phyloP scores from a whole-genome alignment of 495 filamentous ascomycete species.

The Hypoxylon lienhwacheense region DNA sequence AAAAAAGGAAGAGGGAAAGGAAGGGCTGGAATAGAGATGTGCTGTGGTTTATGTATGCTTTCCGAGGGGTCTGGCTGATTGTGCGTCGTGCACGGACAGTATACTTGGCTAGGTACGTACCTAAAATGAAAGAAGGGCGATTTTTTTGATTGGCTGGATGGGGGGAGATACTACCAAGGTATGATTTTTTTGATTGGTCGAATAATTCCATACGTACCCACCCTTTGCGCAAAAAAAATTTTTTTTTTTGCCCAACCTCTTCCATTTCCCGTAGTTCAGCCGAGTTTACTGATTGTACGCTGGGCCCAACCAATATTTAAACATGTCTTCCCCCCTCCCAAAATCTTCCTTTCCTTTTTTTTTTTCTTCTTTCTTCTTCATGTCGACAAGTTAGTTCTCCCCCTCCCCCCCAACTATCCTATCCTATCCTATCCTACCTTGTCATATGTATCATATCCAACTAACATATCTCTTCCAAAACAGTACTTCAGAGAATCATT shows the following conservation, averaged over 20 bases:
- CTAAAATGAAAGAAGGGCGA: background rate
- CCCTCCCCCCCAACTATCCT: constrained; percentile 1
- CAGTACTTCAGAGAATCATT: constrained; percentile 61
- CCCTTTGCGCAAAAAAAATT: no score
- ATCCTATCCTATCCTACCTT: background rate
- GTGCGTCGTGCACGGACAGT: no score
- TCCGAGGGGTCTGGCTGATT: background rate
- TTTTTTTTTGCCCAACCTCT: constrained; percentile 3
- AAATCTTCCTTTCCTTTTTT: constrained; percentile 7
- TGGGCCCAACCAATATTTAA: constrained; percentile 38
- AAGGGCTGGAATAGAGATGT: constrained; percentile 1
- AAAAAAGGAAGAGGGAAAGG: background rate
- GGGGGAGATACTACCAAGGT: no score
- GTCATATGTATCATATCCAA: no score
- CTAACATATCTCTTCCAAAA: constrained; percentile 9
- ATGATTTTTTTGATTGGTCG: no score
- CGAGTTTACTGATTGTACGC: constrained; percentile 4
- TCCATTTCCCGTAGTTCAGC: background rate
- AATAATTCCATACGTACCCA: no score
- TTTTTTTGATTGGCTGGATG: background rate
- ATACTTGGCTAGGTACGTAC: no score
- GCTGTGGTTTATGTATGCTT: background rate
- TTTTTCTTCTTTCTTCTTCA: constrained; percentile 42
- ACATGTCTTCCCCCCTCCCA: constrained; percentile 3
- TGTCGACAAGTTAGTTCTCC: constrained; percentile 33